Base-by-base conservation (phyloP, 2,329 filamentous ascomycete genomes). In the Verticillium albo-atrum region DNA sequence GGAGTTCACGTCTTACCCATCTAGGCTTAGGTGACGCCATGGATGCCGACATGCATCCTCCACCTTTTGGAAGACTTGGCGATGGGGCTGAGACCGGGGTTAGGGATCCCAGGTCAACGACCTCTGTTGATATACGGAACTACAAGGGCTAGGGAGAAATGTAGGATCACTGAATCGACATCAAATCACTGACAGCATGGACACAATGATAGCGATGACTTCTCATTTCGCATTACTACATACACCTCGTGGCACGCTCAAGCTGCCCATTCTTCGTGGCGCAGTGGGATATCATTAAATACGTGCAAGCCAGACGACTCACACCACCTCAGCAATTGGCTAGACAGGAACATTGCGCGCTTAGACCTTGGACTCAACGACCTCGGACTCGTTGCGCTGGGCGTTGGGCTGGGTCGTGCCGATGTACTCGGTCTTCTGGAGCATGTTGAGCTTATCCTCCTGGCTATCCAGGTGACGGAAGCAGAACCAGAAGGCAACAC, bases 361-460 rank as follows among this genome's bases (percentile, higher is more conserved):
- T 50, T 23, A 50, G 10, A 50, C 42, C 42, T 50, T 50, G 42
- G 42, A 23, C 42, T 50, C 42, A 12, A 23, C 42, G 12, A 50
- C 42, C 42, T 50, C 26, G 23, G 42, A 56, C 42, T 62, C 58
- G 14, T 61, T 56, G 15, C 37, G 55, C 2, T 34, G 54, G 37
- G 67, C 66, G 54, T 62, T 75, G 25, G 75, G 78, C 67, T 76
- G 68, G 65, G 72, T 69, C n/a, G 64, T 58, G 47, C 78, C 78
- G 63, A 76, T 68, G 62, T 66, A 80, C 63, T 77, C 69, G 25
- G 76, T 77, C 66, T 74, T 75, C 71, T 76, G 71, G 56, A 85
- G 72, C 80, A 85, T 82, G 72, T 92, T 92, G 64, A 89, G 75
- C 66, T 80, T 77, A 70, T 92, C 89, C 69, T 92, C 90, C 64